Evolutionary conservation across 768 basidiomycete genomes (phyloP), one percentile per base, ranked within the genome.

Genomic region (Arthromyces matolae): DNA sequence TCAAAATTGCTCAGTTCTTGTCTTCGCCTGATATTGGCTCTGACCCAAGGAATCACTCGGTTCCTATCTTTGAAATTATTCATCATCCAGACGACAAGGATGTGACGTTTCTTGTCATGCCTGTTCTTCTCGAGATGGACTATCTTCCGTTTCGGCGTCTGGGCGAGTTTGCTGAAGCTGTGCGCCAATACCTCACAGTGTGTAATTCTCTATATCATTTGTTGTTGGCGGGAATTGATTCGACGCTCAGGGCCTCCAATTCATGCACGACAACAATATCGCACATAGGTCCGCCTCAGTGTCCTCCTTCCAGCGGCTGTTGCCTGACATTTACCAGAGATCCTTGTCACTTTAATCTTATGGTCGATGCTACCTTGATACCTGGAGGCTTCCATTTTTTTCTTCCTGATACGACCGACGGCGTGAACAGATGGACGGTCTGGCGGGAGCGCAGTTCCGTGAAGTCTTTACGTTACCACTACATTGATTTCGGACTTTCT

Each of bases 401-500:
- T 13, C 3, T 43, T 2, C 18, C 34, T 3, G 25, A 27, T 2
- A n/a, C 12, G 9, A 56, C 47, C 28, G 64, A 58, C 37, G 47
- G 53, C 1, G 60, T 34, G 18, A 25, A 38, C 20, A n/a, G 41
- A 45, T 37, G 50, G 31, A 22, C 14, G 7, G 47, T 50, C 3
- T 57, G 53, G 38, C 55, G 59, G 45, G 53, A 53, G n/a, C 64
- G 60, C 0, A 54, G 64, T 1, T 67, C 65, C 0, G 56, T 63
- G 31, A 49, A 53, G 3, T 65, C 62, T 0, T 62, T 62, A 1
- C 65, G 58, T 36, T 72, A 70, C 33, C 67, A 68, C 31, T 59
- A 68, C 36, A 71, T 67, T 14, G 70, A 73, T 40, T 73, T 71
- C 48, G 71, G 68, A 3, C 42, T 69, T 1, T 67, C 72, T 0